Conservation (phyloP, 1,139 yeast genomes). For the Zygosaccharomyces pseudobailii region DNA sequence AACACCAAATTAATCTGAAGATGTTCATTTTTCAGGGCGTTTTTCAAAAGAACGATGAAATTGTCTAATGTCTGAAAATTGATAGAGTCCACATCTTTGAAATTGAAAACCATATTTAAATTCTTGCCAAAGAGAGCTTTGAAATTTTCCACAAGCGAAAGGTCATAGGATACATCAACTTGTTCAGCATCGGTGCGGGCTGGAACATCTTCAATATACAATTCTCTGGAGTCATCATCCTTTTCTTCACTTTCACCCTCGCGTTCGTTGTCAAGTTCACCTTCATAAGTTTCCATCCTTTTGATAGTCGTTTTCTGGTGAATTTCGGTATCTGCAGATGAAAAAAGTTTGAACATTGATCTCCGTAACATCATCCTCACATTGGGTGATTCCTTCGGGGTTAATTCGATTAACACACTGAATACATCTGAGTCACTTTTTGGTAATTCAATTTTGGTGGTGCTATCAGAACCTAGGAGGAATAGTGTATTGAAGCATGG, state of each 20-base stretch:
- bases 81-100: conserved; percentile 34
- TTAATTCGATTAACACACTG: conserved; percentile 27
- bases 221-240: conserved; percentile 1
- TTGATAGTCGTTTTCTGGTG: conserved; percentile 4
- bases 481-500: conserved; percentile 28
- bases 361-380: conserved; percentile 35
- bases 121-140: conserved; percentile 24
- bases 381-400: conserved; percentile 35
- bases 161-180: conserved; percentile 28
- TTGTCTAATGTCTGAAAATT: conserved; percentile 27
- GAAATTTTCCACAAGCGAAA: conserved; percentile 31
- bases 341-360: conserved; percentile 32
- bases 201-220: conserved; percentile 6
- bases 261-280: conserved; percentile 2
- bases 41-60: conserved; percentile 27
- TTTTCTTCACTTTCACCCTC: conserved; percentile 3
- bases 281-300: conserved; percentile 5
- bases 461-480: conserved; percentile 33
- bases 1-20: conserved; percentile 30
- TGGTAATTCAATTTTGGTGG: conserved; percentile 27
- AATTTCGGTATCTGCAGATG: conserved; percentile 22
- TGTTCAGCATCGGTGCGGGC: conserved; percentile 2
- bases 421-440: conserved; percentile 13
- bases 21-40: conserved; percentile 26
- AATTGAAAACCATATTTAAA: conserved; percentile 29